Base-by-base conservation (phyloP, 306 rosid species). In the Prunus dulcis region DNA sequence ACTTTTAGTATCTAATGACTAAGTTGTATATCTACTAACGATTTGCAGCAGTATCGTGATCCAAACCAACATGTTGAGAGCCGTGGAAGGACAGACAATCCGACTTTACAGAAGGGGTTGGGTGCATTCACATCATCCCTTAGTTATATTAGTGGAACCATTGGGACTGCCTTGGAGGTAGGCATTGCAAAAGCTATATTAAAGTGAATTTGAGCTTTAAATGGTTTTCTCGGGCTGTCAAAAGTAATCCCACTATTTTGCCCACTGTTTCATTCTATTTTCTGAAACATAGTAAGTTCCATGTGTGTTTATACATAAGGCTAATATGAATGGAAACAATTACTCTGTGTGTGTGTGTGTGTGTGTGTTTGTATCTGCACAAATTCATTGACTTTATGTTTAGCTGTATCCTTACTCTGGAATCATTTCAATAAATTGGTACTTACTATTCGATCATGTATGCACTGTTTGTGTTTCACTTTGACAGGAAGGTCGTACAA, bases 121-220 rank as follows among this genome's bases (percentile, higher is more conserved):
- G 91, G 85, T 84, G 90, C 93, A 25, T 63, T 95, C 79, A 82
- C 98, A 52, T 90, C 98, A 66, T 95, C 98, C 64, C 87, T 95
- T 82, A 89, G 78, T 83, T 89, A 95, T 50, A 87, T 93, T 43
- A 88, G 96, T 73, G 92, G 93, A 72, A 84, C 90, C 82, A 93
- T 94, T 86, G 98, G 98, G 77, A 95, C 88, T 84, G 91, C 98
- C 72, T 86, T 95, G 71, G 98, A 95, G 98, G 98, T 95, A 83
- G 75, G 83, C 51, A 10, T 5, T 4, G 17, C 32, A 13, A 1
- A 18, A 64, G 43, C 12, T 19, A 45, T 76, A 66, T 75, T 72
- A 27, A 74, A 65, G 34, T 72, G 62, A 28, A 60, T 61, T 60
- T 28, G 67, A 72, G 64, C 58, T 75, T 51, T 9, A 43, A n/a